phyloP scores from a whole-genome alignment of 1,139 yeast species.

The Zygosaccharomyces sapae region DNA sequence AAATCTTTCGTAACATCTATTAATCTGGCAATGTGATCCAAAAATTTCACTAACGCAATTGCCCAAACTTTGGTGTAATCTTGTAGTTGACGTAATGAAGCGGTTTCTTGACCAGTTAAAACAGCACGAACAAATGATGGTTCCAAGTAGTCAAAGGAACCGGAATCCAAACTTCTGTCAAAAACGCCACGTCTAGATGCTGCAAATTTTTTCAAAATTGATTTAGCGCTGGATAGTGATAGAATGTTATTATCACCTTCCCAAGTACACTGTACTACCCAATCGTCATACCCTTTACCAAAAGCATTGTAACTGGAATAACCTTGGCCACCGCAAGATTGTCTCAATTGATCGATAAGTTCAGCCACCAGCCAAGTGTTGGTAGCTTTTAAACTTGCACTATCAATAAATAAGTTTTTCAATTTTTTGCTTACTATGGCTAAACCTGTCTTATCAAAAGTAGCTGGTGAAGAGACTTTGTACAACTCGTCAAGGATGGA shows the following conservation, averaged over 20 bases:
- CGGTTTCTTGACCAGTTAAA: slow-evolving; percentile 32
- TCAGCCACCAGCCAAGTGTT: slow-evolving; percentile 82
- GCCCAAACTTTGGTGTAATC: slow-evolving; percentile 44
- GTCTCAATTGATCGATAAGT: slow-evolving; percentile 83
- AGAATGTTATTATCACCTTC: slow-evolving; percentile 92
- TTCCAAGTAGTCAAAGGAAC: slow-evolving; percentile 43
- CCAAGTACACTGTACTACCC: slow-evolving; percentile 98
- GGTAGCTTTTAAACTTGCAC: slow-evolving; percentile 86
- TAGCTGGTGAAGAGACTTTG: slow-evolving; percentile 41
- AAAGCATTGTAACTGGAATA: slow-evolving; percentile 86
- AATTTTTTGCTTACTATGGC: slow-evolving; percentile 43
- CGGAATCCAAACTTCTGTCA: slow-evolving; percentile 40
- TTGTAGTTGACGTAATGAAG: slow-evolving; percentile 37
- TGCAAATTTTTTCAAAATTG: slow-evolving; percentile 55
- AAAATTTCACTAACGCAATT: slow-evolving; percentile 45
- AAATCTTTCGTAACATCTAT: slow-evolving; percentile 46
- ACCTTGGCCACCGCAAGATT: slow-evolving; percentile 97
- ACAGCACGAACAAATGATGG: slow-evolving; percentile 28
- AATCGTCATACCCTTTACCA: slow-evolving; percentile 83
- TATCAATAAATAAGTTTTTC: slow-evolving; percentile 76
- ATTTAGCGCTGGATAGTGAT: slow-evolving; percentile 78
- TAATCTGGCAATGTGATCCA: slow-evolving; percentile 45
- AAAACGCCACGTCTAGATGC: slow-evolving; percentile 38
- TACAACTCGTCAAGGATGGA: slow-evolving; percentile 54
- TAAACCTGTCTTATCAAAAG: slow-evolving; percentile 47